These are phyloP conservation scores for Sistotremastrum niveocremeum DNA, from an alignment of 768 basidiomycete genomes.

Conservation along the genomic window DNA sequence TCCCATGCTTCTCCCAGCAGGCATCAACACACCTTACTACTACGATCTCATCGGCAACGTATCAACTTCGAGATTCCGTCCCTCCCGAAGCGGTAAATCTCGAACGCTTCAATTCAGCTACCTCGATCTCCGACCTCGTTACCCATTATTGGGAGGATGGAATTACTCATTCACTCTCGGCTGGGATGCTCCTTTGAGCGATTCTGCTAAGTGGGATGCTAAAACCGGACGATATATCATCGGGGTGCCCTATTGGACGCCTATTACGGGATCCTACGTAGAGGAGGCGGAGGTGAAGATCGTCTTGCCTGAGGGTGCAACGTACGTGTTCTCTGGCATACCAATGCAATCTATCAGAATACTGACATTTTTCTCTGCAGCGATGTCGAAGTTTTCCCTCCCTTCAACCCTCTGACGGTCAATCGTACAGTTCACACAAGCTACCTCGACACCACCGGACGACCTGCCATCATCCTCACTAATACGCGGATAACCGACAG, in stretches of 20 bases:
- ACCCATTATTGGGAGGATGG: slow-evolving; percentile 93
- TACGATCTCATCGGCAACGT: slow-evolving; percentile 93
- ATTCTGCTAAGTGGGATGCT: slow-evolving; percentile 53
- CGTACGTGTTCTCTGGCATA: slow-evolving; percentile 38
- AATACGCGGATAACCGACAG: slow-evolving; percentile 67
- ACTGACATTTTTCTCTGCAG: slow-evolving; percentile 27
- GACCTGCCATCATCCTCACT: slow-evolving; percentile 60
- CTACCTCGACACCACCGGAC: slow-evolving; percentile 86
- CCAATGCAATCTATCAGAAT: background rate
- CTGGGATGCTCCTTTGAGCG: slow-evolving; percentile 78
- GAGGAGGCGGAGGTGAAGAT: slow-evolving; percentile 68
- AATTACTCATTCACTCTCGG: slow-evolving; percentile 93
- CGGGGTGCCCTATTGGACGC: slow-evolving; percentile 76
- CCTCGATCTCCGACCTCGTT: slow-evolving; percentile 78
- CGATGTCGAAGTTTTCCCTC: slow-evolving; percentile 59
- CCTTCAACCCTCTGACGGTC: slow-evolving; percentile 62
- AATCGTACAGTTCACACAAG: slow-evolving; percentile 57
- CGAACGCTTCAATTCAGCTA: slow-evolving; percentile 43
- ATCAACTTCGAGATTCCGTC: slow-evolving; percentile 81
- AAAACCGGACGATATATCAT: slow-evolving; percentile 54
- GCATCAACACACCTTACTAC: slow-evolving; percentile 73
- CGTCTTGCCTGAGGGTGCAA: slow-evolving; percentile 89
- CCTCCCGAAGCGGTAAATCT: slow-evolving; percentile 46
- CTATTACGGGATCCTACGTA: slow-evolving; percentile 66
- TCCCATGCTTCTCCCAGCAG: slow-evolving; percentile 69